Evolutionary conservation across 2,329 filamentous ascomycete species (phyloP).

Genomic region (Colletotrichum endophyticum): DNA sequence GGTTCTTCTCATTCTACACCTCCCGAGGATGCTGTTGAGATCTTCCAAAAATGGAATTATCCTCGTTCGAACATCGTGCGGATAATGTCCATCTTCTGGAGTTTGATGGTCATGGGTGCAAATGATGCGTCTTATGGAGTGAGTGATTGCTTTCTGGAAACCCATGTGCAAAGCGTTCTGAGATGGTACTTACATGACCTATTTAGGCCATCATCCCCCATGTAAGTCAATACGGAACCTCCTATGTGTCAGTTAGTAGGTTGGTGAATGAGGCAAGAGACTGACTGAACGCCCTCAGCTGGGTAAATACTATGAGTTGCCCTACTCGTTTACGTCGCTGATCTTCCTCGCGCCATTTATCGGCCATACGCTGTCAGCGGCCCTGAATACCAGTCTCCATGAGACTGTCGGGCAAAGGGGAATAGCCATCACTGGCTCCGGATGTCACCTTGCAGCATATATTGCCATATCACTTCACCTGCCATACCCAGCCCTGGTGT

Average conservation of each 20-base stretch:
- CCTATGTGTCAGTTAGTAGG: neutral
- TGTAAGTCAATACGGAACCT: constrained; percentile 25
- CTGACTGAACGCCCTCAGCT: neutral
- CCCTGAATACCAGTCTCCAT: constrained; percentile 70
- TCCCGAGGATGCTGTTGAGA: neutral
- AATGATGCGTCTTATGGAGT: constrained; percentile 71
- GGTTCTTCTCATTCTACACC: neutral
- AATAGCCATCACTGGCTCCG: constrained; percentile 68
- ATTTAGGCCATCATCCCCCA: constrained; percentile 42
- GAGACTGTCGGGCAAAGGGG: constrained; percentile 72
- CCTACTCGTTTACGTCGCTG: constrained; percentile 67
- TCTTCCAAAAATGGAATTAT: constrained; percentile 67
- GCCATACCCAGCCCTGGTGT: constrained; percentile 69
- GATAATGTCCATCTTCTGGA: constrained; percentile 62
- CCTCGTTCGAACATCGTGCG: constrained; percentile 63
- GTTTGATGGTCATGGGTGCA: constrained; percentile 69
- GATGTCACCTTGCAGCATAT: constrained; percentile 69
- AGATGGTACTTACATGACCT: neutral
- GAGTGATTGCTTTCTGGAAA: constrained; percentile 29
- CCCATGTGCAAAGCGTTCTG: fast-evolving
- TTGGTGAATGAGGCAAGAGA: neutral
- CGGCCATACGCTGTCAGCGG: constrained; percentile 67
- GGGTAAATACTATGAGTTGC: constrained; percentile 59
- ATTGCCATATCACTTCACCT: constrained; percentile 70
- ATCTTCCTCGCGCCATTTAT: constrained; percentile 71